Conservation (phyloP, 768 basidiomycete genomes). For the Roridomyces roridus region DNA sequence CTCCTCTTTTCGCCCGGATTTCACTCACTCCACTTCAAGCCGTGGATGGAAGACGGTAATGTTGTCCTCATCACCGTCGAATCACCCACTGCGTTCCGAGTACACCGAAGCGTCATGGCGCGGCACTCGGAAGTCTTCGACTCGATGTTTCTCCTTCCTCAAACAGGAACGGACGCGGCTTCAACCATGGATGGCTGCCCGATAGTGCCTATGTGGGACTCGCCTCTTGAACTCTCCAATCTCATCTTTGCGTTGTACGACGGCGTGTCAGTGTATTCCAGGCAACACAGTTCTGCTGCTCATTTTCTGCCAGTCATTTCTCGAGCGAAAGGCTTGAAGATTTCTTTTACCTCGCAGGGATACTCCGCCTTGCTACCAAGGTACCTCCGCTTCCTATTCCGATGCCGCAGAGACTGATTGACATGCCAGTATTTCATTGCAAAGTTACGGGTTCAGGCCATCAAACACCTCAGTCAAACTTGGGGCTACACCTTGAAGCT, state of each 20-base stretch:
- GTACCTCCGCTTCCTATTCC: too few species aligned
- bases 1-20: neutral
- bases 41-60: conserved; percentile 70
- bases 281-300: neutral
- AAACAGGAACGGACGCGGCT: conserved; percentile 34
- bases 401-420: too few species aligned
- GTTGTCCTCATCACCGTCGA: conserved; percentile 54
- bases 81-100: conserved; percentile 51
- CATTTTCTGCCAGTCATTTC: conserved; percentile 45
- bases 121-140: conserved; percentile 64
- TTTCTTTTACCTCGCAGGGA: conserved; percentile 61
- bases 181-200: conserved; percentile 54
- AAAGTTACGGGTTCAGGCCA: conserved; percentile 56
- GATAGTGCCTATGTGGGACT: conserved; percentile 59
- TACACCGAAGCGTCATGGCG: conserved; percentile 46
- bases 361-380: conserved; percentile 64
- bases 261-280: conserved; percentile 49
- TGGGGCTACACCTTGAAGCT: conserved; percentile 62
- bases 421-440: conserved; percentile 50
- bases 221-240: conserved; percentile 52
- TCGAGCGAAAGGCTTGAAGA: conserved; percentile 49
- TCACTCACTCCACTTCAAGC: conserved; percentile 33
- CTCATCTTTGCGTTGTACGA: conserved; percentile 64
- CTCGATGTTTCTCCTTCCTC: conserved; percentile 59
- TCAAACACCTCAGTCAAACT: conserved; percentile 51